Conservation (phyloP, 2,329 filamentous ascomycete genomes). For the Cladosporium cucumerinum region DNA sequence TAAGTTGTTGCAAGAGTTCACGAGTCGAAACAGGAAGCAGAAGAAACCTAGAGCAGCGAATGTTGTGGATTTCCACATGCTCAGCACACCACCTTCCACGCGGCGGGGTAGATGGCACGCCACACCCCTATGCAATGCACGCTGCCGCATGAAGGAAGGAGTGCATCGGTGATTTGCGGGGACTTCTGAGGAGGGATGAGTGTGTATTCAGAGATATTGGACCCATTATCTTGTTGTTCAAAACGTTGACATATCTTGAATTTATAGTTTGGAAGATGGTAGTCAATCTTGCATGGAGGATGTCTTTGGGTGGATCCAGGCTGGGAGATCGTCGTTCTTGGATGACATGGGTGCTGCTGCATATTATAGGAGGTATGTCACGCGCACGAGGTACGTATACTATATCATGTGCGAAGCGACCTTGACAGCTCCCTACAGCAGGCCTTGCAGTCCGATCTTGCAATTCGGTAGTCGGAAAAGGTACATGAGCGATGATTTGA, state of each 20-base stretch:
- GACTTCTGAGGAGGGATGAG: neutral
- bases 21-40: neutral
- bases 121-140: neutral
- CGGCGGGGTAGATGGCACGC: conserved; percentile 9
- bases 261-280: neutral
- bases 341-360: neutral
- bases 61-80: neutral
- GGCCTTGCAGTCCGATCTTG: neutral
- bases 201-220: neutral
- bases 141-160: neutral
- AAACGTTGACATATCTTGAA: neutral
- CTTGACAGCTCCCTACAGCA: neutral
- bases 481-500: neutral
- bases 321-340: neutral
- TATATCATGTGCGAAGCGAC: neutral
- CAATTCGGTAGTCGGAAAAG: neutral
- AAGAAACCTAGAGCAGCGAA: neutral
- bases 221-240: neutral
- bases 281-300: neutral
- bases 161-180: neutral
- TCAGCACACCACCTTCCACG: conserved; percentile 4
- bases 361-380: neutral
- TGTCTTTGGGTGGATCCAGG: neutral
- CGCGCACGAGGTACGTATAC: neutral
- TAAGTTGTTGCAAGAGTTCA: neutral